These are phyloP conservation scores for Penicillium salamii DNA, from an alignment of 495 filamentous ascomycete species.

Conservation along the genomic window DNA sequence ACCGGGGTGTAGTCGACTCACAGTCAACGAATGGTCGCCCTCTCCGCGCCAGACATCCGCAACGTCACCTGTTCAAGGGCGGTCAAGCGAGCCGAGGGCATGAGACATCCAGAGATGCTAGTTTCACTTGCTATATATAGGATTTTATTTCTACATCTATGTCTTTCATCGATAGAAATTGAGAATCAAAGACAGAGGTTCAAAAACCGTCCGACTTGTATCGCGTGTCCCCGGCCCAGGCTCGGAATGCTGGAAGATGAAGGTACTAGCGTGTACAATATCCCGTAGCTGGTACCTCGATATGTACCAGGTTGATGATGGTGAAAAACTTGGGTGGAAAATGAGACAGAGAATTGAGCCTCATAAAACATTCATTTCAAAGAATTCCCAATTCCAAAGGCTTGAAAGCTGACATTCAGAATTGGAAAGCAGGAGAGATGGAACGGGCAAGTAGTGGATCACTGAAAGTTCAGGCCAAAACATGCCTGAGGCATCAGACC, in stretches of 20 bases:
- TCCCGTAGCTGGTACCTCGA: too few species aligned
- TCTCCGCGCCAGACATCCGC: constrained; percentile 33
- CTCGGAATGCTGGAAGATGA: background rate
- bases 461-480: background rate
- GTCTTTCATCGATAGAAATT: background rate
- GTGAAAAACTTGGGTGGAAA: too few species aligned
- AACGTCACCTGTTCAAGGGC: constrained; percentile 39
- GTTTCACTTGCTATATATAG: constrained; percentile 5
- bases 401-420: too few species aligned
- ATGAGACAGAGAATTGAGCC: too few species aligned
- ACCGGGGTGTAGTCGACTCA: constrained; percentile 12
- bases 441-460: background rate
- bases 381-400: background rate
- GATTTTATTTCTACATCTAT: background rate
- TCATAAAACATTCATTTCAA: background rate
- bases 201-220: constrained; percentile 10
- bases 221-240: background rate
- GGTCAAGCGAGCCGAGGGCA: constrained; percentile 25
- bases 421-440: too few species aligned
- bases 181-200: constrained; percentile 9
- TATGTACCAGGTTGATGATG: too few species aligned
- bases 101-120: constrained; percentile 16
- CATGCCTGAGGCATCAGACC: background rate
- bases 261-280: too few species aligned
- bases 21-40: constrained; percentile 24